A percentile compares a stretch with the other conserved stretches of the same genome.
phyloP scores from a whole-genome alignment of 148 eudicot species.

The Rhododendron ferrugineum region DNA sequence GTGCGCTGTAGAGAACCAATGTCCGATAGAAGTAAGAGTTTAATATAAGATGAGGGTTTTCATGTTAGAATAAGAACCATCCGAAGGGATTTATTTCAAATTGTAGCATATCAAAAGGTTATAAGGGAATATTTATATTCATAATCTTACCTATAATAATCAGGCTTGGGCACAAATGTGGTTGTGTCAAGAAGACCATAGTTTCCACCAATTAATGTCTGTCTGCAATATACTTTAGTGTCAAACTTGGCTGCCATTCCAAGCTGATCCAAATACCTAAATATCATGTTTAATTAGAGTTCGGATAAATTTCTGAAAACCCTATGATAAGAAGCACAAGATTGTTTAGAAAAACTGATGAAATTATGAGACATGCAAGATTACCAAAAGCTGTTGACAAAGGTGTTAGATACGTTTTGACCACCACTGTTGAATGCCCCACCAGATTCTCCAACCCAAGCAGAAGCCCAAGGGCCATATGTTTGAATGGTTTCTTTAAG shows the following conservation, averaged over 20 bases:
- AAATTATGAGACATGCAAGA: not conserved
- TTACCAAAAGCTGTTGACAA: constrained; percentile 89
- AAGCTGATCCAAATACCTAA: constrained; percentile 84
- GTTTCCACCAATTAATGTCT: constrained; percentile 77
- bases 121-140: not conserved
- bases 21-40: constrained; percentile 4
- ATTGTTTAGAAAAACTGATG: not conserved
- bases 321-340: not conserved
- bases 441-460: constrained; percentile 98
- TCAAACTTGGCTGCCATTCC: constrained; percentile 70
- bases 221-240: constrained; percentile 84
- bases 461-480: constrained; percentile 78
- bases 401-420: constrained; percentile 58
- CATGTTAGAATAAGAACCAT: not conserved
- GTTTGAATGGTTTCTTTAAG: constrained; percentile 44
- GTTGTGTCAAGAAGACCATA: constrained; percentile 66
- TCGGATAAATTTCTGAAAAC: not conserved
- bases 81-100: not conserved
- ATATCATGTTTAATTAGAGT: constrained; percentile 3
- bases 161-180: constrained; percentile 78
- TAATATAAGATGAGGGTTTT: not conserved
- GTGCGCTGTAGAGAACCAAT: constrained; percentile 48
- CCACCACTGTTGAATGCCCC: constrained; percentile 95
- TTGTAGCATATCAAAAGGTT: not conserved
- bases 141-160: constrained; percentile 60